Evolutionary conservation across 129 eudicot genomes (phyloP), one percentile per base, ranked within the genome.

Genomic region (Cynara cardunculus): DNA sequence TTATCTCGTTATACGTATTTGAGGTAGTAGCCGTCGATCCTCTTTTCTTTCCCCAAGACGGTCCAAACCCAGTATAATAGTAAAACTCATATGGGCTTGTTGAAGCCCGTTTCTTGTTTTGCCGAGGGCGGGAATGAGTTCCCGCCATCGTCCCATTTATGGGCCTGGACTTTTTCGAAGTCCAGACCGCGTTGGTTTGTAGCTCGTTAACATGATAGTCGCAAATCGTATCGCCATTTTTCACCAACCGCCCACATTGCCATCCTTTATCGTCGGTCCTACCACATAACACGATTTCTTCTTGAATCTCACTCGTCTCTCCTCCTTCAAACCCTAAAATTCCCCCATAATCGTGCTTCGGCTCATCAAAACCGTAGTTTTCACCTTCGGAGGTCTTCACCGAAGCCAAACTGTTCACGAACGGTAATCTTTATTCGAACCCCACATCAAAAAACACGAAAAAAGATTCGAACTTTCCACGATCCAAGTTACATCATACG

Each of bases 31-130:
- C 7, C 9, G 65, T 56, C 10, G 65, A 56, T 56, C 65, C 85
- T 76, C 90, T 86, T 64, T 72, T 87, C 82, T 85, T 87, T 28
- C 93, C 93, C 96, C 93, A 91, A 11, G 80, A 71, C 4, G 96
- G 96, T 5, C 93, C 93, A 26, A 91, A 89, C 62, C 93, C 96
- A 2, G 91, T 85, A 71, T 91, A 91, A 27, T 91, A 89, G 71
- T 83, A 87, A 37, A 85, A 85, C 18, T 85, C 84, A 24, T 83
- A 46, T 2, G 93, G 87, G 30, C 84, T 83, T 2, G 79, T 69
- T 3, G 80, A 65, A 0, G 78, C 18, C 19, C 73, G 65, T 18
- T 56, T 56, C 24, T 56, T 56, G 65, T 56, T 12, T 5, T 78
- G 46, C 72, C 87, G 69, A 7, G 71, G 79, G 12, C 56, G 87